Base-by-base conservation (phyloP, 2,329 filamentous ascomycete species). In the Aspergillus sp. region DNA sequence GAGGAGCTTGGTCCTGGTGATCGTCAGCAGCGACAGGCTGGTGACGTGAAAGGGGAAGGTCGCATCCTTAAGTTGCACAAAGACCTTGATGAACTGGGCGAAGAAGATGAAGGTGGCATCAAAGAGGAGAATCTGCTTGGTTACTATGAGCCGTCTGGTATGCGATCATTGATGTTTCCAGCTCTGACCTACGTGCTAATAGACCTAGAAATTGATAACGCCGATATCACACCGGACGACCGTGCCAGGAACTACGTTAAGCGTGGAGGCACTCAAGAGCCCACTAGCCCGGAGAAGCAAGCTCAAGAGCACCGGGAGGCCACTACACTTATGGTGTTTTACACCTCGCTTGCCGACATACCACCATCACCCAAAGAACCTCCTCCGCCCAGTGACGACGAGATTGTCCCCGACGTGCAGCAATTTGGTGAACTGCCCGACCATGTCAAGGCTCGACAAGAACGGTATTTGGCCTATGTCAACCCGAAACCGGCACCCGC, bases 1-100 rank as follows among this genome's bases (percentile, higher is more conserved):
- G 82, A 84, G 60, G 81, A 84, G 53, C 64, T 79, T 48, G 77
- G 76, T 13, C 79, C 80, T 42, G 76, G 78, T 39, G 77, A 79
- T 49, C 81, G 76, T 55, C 74, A 79, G 56, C 73, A 77, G 55
- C 76, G 78, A 42, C 79, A 83, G 60, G 76, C 76, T 10, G 74
- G 74, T 20, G 81, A 84, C 58, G 75, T 81, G 43, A 78, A 77
- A 47, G 79, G 79, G 33, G 82, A 77, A 61, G 74, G 74, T 33
- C 71, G 72, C 54, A 71, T 72, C 38, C 68, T 77, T 37, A 76
- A 75, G 55, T 66, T 74, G 43, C 73, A 76, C 50, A 69, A 77
- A 54, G 77, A 80, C 45, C 65, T 79, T 58, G 77, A 80, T 51
- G 76, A 80, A 41, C 67, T 80, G 9, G 75, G 80, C 39, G 80